Evolutionary conservation across 2,329 filamentous ascomycete species (phyloP).

Genomic region (Teratosphaeria gauchensis): DNA sequence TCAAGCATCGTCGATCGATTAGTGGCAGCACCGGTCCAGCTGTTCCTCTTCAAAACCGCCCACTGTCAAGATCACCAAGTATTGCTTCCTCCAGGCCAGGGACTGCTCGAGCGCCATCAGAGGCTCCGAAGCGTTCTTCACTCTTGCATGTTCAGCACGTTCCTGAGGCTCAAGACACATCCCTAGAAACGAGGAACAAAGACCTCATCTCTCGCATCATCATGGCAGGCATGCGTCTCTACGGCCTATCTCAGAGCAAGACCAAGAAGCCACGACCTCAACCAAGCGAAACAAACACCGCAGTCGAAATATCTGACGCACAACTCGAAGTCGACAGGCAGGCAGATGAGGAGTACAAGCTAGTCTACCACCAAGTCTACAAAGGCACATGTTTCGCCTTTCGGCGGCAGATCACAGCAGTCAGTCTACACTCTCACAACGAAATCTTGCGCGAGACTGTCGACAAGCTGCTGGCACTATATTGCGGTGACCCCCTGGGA

Average conservation of each 20-base stretch:
- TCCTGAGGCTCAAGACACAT: background rate
- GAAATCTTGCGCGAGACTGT: slow-evolving; percentile 39
- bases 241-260: slow-evolving; percentile 38
- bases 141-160: slow-evolving; percentile 18
- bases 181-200: slow-evolving; percentile 33
- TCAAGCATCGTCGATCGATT: slow-evolving; percentile 23
- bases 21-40: slow-evolving; percentile 13
- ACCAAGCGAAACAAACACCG: slow-evolving; percentile 10
- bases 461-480: slow-evolving; percentile 37
- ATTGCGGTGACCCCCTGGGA: slow-evolving; percentile 36
- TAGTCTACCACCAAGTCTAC: slow-evolving; percentile 43
- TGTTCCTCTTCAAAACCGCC: slow-evolving; percentile 15
- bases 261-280: slow-evolving; percentile 18
- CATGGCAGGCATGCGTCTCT: slow-evolving; percentile 45
- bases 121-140: slow-evolving; percentile 15
- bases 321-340: slow-evolving; percentile 14
- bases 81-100: slow-evolving; percentile 15
- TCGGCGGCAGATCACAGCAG: slow-evolving; percentile 29
- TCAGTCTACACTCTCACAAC: slow-evolving; percentile 30
- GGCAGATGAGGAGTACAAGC: slow-evolving; percentile 43
- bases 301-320: slow-evolving; percentile 10
- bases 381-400: slow-evolving; percentile 41
- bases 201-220: slow-evolving; percentile 41
- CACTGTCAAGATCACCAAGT: slow-evolving; percentile 23
- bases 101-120: slow-evolving; percentile 11